Conservation (phyloP, 2,329 filamentous ascomycete species). For the Penicillium sp. region DNA sequence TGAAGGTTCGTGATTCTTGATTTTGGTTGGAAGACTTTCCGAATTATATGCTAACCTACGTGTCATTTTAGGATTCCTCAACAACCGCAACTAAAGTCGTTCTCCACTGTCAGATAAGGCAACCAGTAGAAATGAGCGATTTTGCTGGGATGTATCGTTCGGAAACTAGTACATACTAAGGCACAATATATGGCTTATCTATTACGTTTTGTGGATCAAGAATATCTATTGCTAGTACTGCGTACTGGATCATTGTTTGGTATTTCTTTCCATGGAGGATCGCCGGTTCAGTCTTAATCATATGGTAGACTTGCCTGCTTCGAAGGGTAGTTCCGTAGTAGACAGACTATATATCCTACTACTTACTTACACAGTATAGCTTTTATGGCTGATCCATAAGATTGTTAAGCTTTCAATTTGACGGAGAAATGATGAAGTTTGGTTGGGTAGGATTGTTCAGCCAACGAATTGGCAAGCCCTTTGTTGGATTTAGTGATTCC, state of each 20-base stretch:
- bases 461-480: background rate
- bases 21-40: background rate
- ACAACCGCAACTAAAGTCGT: background rate
- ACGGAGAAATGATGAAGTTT: too few species aligned
- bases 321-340: too few species aligned
- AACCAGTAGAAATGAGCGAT: background rate
- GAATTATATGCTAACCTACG: background rate
- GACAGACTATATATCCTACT: too few species aligned
- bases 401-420: too few species aligned
- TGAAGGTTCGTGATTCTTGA: background rate
- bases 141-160: background rate
- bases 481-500: background rate
- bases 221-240: background rate
- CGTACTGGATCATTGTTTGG: background rate
- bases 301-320: background rate
- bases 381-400: too few species aligned
- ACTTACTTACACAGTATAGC: too few species aligned
- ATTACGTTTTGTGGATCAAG: background rate
- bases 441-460: too few species aligned
- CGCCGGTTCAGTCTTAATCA: background rate
- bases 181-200: background rate
- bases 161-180: background rate
- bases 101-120: background rate
- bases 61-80: background rate
- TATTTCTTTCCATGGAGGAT: background rate